Base-by-base conservation (phyloP, 75 land plant species). In the Cupressus sempervirens region DNA sequence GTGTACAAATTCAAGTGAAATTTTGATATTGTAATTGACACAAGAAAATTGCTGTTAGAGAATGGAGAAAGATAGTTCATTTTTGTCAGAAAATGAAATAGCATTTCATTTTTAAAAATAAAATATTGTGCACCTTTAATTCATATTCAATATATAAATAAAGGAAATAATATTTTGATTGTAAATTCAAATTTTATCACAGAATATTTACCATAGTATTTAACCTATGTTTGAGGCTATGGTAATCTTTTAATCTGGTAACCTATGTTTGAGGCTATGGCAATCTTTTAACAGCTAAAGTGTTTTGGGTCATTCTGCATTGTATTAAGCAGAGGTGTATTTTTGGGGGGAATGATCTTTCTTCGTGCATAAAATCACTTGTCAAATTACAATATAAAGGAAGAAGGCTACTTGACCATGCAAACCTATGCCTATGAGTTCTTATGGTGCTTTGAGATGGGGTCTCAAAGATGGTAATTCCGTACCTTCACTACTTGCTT, bases 1-100 rank as follows among this genome's bases (percentile, higher is more conserved):
- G 67, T 62, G 67, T 62, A 62, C 67, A 62, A 62, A 62, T 62
- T 26, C n/a, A 62, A 62, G 67, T 62, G 67, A 62, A n/a, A 62
- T 62, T 62, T 62, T 62, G 8, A 20, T 20, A 20, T 62, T 62
- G 67, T 62, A 20, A 62, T 20, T 62, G n/a, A 62, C 26, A 23
- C 23, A 0, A 62, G 67, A 62, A 62, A 20, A 20, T 4, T 20
- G 23, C 26, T 23, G 23, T 62, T 4, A 62, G 67, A 20, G 18
- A 62, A 62, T 62, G 67, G 23, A 62, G 67, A 1, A 20, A 4
- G 7, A 20, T 62, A 62, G n/a, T 62, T 62, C 67, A 62, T 20
- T 62, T n/a, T 62, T 62, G 67, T 62, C n/a, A 6, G n/a, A 7
- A 1, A 62, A 62, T 4, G 67, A 23, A 62, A 62, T 62, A 62